Evolutionary conservation across 371 early-diverging fungal species (phyloP).

Genomic region (Fennellomyces sp.): DNA sequence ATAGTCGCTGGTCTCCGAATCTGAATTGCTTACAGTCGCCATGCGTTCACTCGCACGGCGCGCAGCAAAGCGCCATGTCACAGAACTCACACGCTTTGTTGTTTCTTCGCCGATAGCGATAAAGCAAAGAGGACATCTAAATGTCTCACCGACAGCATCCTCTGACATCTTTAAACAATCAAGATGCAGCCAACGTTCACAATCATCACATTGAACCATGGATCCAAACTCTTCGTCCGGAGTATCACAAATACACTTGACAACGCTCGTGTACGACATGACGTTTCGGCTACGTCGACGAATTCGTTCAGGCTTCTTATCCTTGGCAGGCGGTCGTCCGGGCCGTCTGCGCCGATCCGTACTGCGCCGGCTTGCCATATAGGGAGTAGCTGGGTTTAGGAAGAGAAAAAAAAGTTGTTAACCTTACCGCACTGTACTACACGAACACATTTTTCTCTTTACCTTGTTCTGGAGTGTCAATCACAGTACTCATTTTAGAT

Average conservation of each 20-base stretch:
- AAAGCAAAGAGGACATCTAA: conserved; percentile 54
- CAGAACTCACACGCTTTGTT: conserved; percentile 16
- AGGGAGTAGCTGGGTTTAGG: neutral
- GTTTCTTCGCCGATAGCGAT: conserved; percentile 16
- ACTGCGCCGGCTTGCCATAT: conserved; percentile 10
- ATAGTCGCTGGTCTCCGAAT: neutral
- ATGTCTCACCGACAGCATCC: conserved; percentile 46
- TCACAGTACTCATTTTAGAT: conserved; percentile 6
- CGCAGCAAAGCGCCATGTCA: conserved; percentile 45
- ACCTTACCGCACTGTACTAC: neutral
- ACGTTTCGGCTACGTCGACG: neutral
- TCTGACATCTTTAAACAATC: conserved; percentile 53
- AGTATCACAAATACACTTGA: conserved; percentile 55
- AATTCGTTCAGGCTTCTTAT: neutral
- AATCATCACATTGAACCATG: conserved; percentile 66
- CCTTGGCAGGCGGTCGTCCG: conserved; percentile 6
- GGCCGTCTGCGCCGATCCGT: conserved; percentile 16
- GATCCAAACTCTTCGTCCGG: conserved; percentile 50
- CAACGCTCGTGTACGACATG: conserved; percentile 9
- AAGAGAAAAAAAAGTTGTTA: conserved; percentile 10
- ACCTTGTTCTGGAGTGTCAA: neutral
- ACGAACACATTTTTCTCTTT: neutral
- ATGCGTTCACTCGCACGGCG: conserved; percentile 31
- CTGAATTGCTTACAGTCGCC: conserved; percentile 17
- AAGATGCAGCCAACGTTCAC: conserved; percentile 56